Percentiles rank a stretch among this genome's conserved stretches.
phyloP scores from a whole-genome alignment of 2,329 filamentous ascomycete genomes.

The Didymella keratinophila region DNA sequence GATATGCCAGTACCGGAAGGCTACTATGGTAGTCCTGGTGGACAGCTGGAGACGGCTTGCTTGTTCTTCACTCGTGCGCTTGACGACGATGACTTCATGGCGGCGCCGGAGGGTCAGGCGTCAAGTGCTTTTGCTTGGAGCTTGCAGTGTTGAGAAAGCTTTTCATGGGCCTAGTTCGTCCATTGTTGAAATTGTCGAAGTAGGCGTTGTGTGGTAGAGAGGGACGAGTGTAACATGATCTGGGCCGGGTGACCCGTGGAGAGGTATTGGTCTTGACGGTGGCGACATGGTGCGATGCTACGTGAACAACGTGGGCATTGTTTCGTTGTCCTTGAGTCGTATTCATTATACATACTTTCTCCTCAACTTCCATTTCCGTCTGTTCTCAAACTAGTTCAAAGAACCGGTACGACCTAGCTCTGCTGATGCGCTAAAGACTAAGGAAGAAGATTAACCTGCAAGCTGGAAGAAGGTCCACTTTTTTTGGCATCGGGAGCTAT shows the following conservation, averaged over 20 bases:
- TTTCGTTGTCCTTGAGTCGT: neutral
- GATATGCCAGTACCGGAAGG: constrained; percentile 23
- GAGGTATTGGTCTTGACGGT: neutral
- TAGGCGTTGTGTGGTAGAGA: neutral
- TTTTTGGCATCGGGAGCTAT: neutral
- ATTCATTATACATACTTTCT: neutral
- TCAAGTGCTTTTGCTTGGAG: neutral
- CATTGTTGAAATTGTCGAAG: neutral
- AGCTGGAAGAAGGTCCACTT: neutral
- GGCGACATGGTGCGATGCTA: neutral
- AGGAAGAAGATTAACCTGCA: neutral
- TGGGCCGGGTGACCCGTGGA: neutral
- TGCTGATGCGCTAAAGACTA: neutral
- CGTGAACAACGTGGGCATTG: neutral
- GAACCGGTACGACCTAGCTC: neutral
- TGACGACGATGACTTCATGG: neutral
- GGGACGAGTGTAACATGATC: neutral
- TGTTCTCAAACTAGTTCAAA: neutral
- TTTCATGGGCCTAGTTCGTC: neutral
- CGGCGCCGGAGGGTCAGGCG: neutral
- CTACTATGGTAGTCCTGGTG: neutral
- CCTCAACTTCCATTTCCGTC: neutral
- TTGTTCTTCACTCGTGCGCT: neutral
- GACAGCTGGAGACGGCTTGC: neutral
- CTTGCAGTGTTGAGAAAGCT: neutral